Evolutionary conservation across 768 basidiomycete genomes (phyloP), one percentile per base, ranked within the genome.

Genomic region (Trichaptum fuscoviolaceum): DNA sequence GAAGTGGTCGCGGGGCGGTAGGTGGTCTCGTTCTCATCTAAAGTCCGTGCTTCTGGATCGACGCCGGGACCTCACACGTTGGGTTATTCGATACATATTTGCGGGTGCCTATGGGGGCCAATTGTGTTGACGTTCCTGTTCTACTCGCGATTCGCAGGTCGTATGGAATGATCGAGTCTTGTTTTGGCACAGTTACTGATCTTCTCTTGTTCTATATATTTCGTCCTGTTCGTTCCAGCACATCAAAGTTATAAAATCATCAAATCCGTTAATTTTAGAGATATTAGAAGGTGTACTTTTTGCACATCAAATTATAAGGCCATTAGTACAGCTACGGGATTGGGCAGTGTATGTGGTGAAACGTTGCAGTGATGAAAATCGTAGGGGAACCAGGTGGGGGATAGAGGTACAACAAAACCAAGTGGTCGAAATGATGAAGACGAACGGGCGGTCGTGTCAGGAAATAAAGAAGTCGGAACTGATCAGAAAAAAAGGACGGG

Each of bases 1-100:
- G 70, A 70, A 35, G 74, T 74, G 1, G 82, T 78, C 58, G 69
- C 73, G 35, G 71, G 66, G 27, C 67, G 69, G 67, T 75, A 71
- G 65, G 42, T 52, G 42, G 42, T 18, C 60, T 18, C 34, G 15
- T 27, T 61, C 18, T 61, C 60, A 61, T 61, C 23, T 24, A 35
- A 27, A 59, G 23, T 61, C 23, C 26, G 60, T 27, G 42, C 42
- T 12, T 52, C 20, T 30, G 30, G 30, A 30, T 30, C 30, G 30
- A 30, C 42, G 10, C 42, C 20, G 42, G 42, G 5, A 52, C 30
- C 30, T 30, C 30, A 8, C 30, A 30, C 30, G 30, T 30, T 30
- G 30, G 30, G 30, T 3, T 30, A 30, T 2, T 30, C 30, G 30
- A 30, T n/a, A n/a, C n/a, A n/a, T n/a, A n/a, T n/a, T 30, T 30